phyloP scores from a whole-genome alignment of 306 rosid species.

The Urtica urens region DNA sequence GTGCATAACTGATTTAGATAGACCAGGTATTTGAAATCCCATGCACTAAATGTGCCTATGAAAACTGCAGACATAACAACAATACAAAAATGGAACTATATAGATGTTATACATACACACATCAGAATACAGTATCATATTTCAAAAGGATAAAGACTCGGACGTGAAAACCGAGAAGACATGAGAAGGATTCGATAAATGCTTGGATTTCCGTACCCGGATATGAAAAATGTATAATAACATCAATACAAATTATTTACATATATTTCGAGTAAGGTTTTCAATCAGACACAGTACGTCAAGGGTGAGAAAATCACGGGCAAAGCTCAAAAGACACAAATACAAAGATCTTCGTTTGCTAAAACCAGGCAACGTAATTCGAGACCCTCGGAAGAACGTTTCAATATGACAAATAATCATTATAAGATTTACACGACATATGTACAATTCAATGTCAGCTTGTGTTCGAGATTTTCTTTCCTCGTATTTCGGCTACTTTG shows the following conservation, averaged over 20 bases:
- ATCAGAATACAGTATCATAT: no score
- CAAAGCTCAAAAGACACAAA: conserved; percentile 1
- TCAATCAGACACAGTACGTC: conserved; percentile 20
- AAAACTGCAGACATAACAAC: no score
- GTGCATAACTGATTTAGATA: no score
- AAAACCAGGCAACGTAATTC: conserved; percentile 11
- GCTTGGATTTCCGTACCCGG: conserved; percentile 39
- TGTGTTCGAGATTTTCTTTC: conserved; percentile 25
- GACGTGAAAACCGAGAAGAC: conserved; percentile 17
- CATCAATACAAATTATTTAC: background rate
- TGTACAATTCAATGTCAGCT: background rate
- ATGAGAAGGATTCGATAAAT: conserved; percentile 34
- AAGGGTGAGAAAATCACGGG: conserved; percentile 38
- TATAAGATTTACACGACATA: background rate
- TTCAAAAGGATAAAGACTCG: conserved; percentile 12
- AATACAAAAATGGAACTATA: no score
- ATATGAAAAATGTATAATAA: conserved; percentile 4
- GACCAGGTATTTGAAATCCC: no score
- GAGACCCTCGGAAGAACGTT: background rate
- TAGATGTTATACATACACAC: no score
- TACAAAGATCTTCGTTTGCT: conserved; percentile 12
- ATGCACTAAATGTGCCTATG: no score
- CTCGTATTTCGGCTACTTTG: conserved; percentile 19
- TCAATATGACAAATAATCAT: conserved; percentile 1
- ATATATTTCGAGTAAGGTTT: background rate